A percentile compares a stretch with the other conserved stretches of the same genome.
Evolutionary conservation across 2,329 filamentous ascomycete genomes (phyloP).

Genomic region (Pseudogymnoascus sp.): DNA sequence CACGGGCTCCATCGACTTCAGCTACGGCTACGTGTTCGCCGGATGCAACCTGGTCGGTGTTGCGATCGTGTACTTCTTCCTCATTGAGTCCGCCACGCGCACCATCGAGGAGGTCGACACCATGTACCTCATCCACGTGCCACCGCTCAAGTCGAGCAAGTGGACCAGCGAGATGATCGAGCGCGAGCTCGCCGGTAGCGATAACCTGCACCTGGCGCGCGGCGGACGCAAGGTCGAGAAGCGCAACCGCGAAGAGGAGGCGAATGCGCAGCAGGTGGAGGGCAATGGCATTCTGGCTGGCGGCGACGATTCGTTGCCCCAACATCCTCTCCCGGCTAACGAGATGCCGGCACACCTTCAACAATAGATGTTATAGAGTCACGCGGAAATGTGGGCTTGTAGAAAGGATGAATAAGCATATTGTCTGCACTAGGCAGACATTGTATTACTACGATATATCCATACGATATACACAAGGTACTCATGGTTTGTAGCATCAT

Average conservation of each 20-base stretch:
- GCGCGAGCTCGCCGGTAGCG: background rate
- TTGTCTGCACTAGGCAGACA: background rate
- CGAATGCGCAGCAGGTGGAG: background rate
- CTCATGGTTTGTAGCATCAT: background rate
- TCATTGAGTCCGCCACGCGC: slow-evolving; percentile 51
- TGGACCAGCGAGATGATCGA: slow-evolving; percentile 19
- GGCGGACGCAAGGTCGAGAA: slow-evolving; percentile 8
- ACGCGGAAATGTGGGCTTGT: background rate
- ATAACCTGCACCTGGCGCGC: background rate
- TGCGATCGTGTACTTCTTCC: slow-evolving; percentile 66
- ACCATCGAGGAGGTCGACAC: slow-evolving; percentile 20
- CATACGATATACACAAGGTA: background rate
- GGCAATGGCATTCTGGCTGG: background rate
- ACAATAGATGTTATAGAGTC: background rate
- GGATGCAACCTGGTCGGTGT: slow-evolving; percentile 59
- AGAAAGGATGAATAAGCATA: background rate
- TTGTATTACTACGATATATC: slow-evolving; percentile 1
- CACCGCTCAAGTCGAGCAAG: slow-evolving; percentile 31
- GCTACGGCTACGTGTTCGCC: slow-evolving; percentile 69
- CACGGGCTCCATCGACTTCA: slow-evolving; percentile 60
- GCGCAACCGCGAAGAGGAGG: slow-evolving; percentile 1
- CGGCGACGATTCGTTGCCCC: background rate
- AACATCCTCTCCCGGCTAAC: background rate
- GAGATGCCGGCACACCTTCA: background rate
- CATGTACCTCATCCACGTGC: slow-evolving; percentile 25